Percentiles rank a stretch among this genome's conserved stretches.
These are phyloP conservation scores for Gaeumannomyces tritici DNA, from an alignment of 2,329 filamentous ascomycete species.

Conservation along the genomic window DNA sequence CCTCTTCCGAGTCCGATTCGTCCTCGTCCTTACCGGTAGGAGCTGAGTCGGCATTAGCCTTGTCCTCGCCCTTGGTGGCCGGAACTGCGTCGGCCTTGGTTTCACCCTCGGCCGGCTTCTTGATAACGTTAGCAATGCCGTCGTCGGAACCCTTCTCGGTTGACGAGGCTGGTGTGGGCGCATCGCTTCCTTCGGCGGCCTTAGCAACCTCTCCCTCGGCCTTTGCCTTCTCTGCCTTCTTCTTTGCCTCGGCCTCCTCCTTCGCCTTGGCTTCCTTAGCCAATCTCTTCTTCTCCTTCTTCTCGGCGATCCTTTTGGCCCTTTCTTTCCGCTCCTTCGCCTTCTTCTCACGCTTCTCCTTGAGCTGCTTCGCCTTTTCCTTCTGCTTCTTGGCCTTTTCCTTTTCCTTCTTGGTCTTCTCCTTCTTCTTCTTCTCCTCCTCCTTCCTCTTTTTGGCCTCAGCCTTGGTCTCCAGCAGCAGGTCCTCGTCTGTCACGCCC, in stretches of 20 bases:
- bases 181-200: not conserved
- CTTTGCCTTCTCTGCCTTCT: conserved; percentile 16
- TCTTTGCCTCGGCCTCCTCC: conserved; percentile 13
- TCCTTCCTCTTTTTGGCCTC: conserved; percentile 3
- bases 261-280: conserved; percentile 8
- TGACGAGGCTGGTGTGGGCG: not conserved
- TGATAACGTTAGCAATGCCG: conserved; percentile 11
- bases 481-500: conserved; percentile 8
- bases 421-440: conserved; percentile 9
- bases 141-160: conserved; percentile 8
- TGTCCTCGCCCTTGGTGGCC: conserved; percentile 8
- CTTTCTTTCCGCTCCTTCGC: conserved; percentile 7
- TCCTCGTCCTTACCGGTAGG: conserved; percentile 10
- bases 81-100: not conserved
- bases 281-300: conserved; percentile 12
- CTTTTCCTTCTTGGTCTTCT: conserved; percentile 17
- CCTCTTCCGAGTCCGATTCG: conserved; percentile 5
- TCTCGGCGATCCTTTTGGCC: conserved; percentile 11
- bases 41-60: conserved; percentile 2
- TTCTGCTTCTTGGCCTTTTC: conserved; percentile 16
- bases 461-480: conserved; percentile 2
- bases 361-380: conserved; percentile 9
- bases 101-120: conserved; percentile 4
- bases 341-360: conserved; percentile 7
- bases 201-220: conserved; percentile 10